These are phyloP conservation scores for Gossypium longicalyx DNA, from an alignment of 345 rosid species.

Conservation along the genomic window DNA sequence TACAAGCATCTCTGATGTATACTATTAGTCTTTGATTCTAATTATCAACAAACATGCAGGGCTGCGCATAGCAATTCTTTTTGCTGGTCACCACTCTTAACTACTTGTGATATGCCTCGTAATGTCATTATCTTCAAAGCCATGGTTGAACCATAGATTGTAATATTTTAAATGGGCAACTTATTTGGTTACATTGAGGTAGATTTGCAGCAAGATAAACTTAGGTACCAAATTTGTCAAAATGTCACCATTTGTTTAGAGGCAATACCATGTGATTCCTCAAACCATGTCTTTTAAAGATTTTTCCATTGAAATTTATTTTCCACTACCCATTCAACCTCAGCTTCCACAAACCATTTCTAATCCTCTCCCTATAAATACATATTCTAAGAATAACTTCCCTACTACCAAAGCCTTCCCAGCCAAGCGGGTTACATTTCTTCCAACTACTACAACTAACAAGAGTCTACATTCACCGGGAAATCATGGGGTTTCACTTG, in stretches of 20 bases:
- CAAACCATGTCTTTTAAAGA: neutral
- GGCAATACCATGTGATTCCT: neutral
- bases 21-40: too few relatives aligned
- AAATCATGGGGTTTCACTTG: neutral
- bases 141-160: too few relatives aligned
- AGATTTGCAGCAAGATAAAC: neutral
- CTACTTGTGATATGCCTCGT: neutral
- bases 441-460: neutral
- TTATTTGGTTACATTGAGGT: neutral
- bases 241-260: neutral
- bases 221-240: neutral
- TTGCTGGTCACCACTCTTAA: neutral
- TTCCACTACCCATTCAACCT: neutral
- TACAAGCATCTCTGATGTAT: neutral
- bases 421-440: neutral
- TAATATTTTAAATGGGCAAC: too few relatives aligned
- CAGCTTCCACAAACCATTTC: neutral
- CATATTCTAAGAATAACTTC: neutral
- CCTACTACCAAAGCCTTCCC: neutral
- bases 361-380: neutral
- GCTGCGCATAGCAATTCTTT: neutral
- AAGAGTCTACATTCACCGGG: neutral
- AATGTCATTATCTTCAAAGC: too few relatives aligned
- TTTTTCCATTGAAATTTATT: neutral
- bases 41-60: neutral